Conservation (phyloP, 208 protist genomes). For the Wallacemonas rigidus region DNA sequence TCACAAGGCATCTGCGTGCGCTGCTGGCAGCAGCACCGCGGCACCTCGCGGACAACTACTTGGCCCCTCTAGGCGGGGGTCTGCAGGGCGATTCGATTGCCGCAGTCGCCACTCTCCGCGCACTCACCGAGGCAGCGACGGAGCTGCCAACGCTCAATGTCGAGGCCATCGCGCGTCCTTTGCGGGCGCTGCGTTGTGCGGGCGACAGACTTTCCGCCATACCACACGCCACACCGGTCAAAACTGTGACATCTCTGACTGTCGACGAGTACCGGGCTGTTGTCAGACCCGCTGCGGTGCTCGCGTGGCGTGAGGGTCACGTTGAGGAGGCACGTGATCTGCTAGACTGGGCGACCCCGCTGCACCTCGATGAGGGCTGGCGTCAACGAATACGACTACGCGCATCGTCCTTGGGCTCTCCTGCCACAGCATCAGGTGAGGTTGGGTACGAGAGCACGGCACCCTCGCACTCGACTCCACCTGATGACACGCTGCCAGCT, state of each 20-base stretch:
- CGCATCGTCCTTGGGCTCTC: too few species aligned
- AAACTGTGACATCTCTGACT: background rate
- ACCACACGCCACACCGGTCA: too few species aligned
- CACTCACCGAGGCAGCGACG: background rate
- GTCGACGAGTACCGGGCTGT: conserved; percentile 8
- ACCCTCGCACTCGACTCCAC: too few species aligned
- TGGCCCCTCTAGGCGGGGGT: background rate
- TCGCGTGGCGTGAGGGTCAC: conserved; percentile 19
- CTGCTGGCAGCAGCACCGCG: background rate
- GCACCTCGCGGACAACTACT: conserved; percentile 1
- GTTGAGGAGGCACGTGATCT: conserved; percentile 23
- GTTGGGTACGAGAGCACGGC: too few species aligned
- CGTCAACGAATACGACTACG: conserved; percentile 11
- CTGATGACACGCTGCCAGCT: too few species aligned
- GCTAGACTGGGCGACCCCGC: conserved; percentile 23
- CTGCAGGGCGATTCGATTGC: background rate
- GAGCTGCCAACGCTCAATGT: conserved; percentile 3
- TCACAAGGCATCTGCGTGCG: background rate
- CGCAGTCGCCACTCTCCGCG: background rate
- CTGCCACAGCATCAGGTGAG: too few species aligned
- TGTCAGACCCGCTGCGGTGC: conserved; percentile 18
- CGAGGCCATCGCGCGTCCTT: background rate
- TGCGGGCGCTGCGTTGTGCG: background rate
- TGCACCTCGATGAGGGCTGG: conserved; percentile 25
- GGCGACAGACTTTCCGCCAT: too few species aligned